Percentiles rank a stretch among this genome's conserved stretches.
Conservation (phyloP, 2,329 filamentous ascomycete genomes). For the Xylariaceae sp. region DNA sequence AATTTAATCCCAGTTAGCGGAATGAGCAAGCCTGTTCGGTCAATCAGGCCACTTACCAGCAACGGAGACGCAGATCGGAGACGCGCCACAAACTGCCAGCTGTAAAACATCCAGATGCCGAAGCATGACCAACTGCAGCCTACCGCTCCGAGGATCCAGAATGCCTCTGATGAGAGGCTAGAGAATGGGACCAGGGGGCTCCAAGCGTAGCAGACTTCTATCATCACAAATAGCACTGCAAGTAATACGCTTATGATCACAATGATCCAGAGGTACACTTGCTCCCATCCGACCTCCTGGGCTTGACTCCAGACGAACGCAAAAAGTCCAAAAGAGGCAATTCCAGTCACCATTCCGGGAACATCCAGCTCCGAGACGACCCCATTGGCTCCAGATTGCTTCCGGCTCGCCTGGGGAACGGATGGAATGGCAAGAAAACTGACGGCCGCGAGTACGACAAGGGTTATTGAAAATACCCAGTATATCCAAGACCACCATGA, state of each 20-base stretch:
- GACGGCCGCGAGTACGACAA: conserved; percentile 33
- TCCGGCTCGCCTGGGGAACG: conserved; percentile 18
- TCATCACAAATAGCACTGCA: conserved; percentile 51
- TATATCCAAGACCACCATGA: conserved; percentile 48
- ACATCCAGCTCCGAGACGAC: conserved; percentile 37
- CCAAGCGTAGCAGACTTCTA: conserved; percentile 45
- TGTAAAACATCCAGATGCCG: conserved; percentile 40
- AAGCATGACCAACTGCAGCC: conserved; percentile 41
- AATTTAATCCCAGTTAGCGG: conserved; percentile 15
- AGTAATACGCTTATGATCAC: conserved; percentile 56
- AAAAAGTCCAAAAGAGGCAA: conserved; percentile 55
- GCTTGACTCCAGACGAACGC: conserved; percentile 67
- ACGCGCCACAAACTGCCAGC: conserved; percentile 39
- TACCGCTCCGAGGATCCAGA: conserved; percentile 44
- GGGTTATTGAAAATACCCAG: conserved; percentile 40
- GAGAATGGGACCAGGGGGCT: conserved; percentile 49
- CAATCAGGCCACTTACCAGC: conserved; percentile 20
- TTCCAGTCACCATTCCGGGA: conserved; percentile 41
- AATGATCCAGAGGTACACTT: conserved; percentile 51
- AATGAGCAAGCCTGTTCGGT: not conserved
- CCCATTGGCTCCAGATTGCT: conserved; percentile 12
- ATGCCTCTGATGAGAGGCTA: conserved; percentile 41
- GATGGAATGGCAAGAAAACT: conserved; percentile 37
- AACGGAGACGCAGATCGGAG: conserved; percentile 32
- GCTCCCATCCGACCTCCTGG: conserved; percentile 54